phyloP scores from a whole-genome alignment of 1,139 yeast genomes.

The Hansenula anomala region DNA sequence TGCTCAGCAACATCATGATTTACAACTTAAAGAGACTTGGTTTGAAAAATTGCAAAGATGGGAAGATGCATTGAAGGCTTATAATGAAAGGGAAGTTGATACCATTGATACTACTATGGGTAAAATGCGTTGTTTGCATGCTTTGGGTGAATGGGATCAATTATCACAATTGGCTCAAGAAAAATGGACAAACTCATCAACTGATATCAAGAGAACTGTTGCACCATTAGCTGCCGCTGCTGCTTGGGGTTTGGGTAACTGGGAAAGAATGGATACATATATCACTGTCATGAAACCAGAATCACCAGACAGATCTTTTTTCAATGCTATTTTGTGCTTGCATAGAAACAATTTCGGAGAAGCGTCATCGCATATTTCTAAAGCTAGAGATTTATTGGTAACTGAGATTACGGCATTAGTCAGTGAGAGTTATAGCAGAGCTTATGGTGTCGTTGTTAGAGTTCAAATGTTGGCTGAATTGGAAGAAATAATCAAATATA shows the following conservation, averaged over 20 bases:
- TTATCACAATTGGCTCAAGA: constrained; percentile 80
- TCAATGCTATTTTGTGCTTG: constrained; percentile 80
- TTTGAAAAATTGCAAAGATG: constrained; percentile 93
- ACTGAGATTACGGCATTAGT: constrained; percentile 94
- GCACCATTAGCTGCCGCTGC: constrained; percentile 99
- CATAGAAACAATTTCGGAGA: constrained; percentile 85
- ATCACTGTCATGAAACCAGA: constrained; percentile 86
- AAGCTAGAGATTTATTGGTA: constrained; percentile 84
- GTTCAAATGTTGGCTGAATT: constrained; percentile 96
- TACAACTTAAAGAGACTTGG: constrained; percentile 96
- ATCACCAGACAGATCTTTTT: constrained; percentile 92
- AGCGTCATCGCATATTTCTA: constrained; percentile 72
- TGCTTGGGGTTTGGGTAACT: constrained; percentile 97
- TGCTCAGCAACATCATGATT: constrained; percentile 89
- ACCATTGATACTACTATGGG: constrained; percentile 85
- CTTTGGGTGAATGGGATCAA: constrained; percentile 97
- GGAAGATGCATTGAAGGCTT: constrained; percentile 96
- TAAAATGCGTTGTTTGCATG: constrained; percentile 95
- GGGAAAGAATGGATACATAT: constrained; percentile 95
- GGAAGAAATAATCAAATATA: constrained; percentile 90
- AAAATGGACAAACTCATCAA: constrained; percentile 73
- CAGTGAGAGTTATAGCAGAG: constrained; percentile 94
- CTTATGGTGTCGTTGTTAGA: constrained; percentile 93
- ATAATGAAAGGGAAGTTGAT: constrained; percentile 62
- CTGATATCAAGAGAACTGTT: constrained; percentile 75